These are phyloP conservation scores for Crithidia expoeki DNA, from an alignment of 208 protist species.

Conservation along the genomic window DNA sequence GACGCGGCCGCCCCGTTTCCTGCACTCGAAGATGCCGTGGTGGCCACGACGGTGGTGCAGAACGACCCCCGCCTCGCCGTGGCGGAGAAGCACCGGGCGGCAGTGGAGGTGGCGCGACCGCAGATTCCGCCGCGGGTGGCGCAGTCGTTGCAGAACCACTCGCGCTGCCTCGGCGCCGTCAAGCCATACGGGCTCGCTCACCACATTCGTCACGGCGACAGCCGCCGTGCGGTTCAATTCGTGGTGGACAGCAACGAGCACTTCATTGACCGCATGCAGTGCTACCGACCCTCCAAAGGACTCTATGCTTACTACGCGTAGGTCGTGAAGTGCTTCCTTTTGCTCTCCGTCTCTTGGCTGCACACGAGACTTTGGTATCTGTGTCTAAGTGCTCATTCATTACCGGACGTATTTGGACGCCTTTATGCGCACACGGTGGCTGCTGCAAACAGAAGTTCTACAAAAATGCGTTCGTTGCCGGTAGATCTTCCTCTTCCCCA, in stretches of 20 bases:
- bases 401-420: too few species aligned
- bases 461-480: too few species aligned
- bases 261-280: constrained; percentile 55
- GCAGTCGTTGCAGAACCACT: constrained; percentile 25
- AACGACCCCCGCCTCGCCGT: constrained; percentile 36
- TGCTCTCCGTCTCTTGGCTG: too few species aligned
- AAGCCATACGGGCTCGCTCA: constrained; percentile 49
- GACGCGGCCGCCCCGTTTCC: neutral
- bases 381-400: too few species aligned
- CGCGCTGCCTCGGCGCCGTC: constrained; percentile 37
- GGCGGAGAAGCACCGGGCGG: constrained; percentile 27
- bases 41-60: neutral
- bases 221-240: neutral
- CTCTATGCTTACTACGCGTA: constrained; percentile 38
- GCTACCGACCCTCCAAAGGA: constrained; percentile 60
- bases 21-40: neutral
- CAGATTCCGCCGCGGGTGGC: constrained; percentile 18
- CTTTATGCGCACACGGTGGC: too few species aligned
- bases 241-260: constrained; percentile 30
- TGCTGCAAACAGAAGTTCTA: too few species aligned
- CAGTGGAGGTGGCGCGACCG: constrained; percentile 1
- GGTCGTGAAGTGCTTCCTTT: neutral
- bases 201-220: neutral
- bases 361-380: too few species aligned
- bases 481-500: too few species aligned